phyloP scores from a whole-genome alignment of 768 basidiomycete genomes.

The Termitomyces titanicus region DNA sequence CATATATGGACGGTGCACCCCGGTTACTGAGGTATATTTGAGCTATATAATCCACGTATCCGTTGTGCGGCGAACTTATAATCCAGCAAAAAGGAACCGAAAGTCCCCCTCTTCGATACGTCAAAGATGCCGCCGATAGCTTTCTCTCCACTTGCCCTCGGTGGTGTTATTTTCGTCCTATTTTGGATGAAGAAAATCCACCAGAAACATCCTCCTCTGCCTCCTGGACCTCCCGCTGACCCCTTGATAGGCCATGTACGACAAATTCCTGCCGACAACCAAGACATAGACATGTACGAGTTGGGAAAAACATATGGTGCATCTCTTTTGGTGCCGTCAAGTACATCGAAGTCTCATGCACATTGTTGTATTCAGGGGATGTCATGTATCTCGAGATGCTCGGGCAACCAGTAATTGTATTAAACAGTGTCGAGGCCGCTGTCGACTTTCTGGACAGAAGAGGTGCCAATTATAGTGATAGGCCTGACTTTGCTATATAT shows the following conservation, averaged over 20 bases:
- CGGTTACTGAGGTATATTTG: too few relatives aligned
- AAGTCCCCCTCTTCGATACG: not conserved
- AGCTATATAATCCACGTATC: too few relatives aligned
- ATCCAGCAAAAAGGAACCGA: too few relatives aligned
- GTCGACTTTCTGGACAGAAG: slow-evolving; percentile 39
- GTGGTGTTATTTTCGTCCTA: not conserved
- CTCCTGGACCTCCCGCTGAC: slow-evolving; percentile 34
- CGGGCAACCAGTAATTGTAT: slow-evolving; percentile 19
- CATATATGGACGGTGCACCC: too few relatives aligned
- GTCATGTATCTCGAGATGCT: slow-evolving; percentile 16
- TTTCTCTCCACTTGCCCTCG: not conserved
- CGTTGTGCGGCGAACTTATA: too few relatives aligned
- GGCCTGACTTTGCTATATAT: slow-evolving; percentile 16
- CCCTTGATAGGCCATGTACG: slow-evolving; percentile 33
- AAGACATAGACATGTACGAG: slow-evolving; percentile 21
- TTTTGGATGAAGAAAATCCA: not conserved
- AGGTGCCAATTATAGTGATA: slow-evolving; percentile 31
- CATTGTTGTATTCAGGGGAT: not conserved
- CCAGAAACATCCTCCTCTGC: slow-evolving; percentile 4
- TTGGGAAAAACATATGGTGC: slow-evolving; percentile 31
- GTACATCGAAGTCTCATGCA: not conserved
- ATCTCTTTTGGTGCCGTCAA: not conserved
- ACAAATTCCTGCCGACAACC: slow-evolving; percentile 22
- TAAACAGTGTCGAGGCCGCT: slow-evolving; percentile 33
- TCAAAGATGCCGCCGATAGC: not conserved